Conservation (phyloP, 2,329 filamentous ascomycete species). For the Fusarium sp. region DNA sequence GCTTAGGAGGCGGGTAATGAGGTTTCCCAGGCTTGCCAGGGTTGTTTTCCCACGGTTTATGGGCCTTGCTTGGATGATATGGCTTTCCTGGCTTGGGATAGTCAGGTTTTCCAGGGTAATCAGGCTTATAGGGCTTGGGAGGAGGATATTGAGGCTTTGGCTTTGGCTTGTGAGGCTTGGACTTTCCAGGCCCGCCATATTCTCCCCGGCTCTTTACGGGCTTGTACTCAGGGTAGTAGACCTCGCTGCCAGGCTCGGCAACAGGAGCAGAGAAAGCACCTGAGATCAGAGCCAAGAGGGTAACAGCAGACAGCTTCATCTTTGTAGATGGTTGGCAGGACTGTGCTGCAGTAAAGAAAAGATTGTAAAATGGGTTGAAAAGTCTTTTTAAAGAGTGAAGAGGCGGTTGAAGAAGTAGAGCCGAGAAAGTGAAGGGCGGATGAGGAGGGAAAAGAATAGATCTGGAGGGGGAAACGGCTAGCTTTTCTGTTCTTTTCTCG, state of each 20-base stretch:
- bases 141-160: neutral
- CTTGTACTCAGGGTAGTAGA: neutral
- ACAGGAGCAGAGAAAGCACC: slow-evolving; percentile 3
- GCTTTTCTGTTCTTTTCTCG: neutral
- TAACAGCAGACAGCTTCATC: slow-evolving; percentile 19
- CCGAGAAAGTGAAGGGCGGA: neutral
- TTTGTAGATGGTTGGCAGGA: neutral
- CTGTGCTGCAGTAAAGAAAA: neutral
- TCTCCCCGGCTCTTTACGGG: neutral
- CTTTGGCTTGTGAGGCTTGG: neutral
- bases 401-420: neutral
- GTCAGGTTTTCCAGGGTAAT: neutral
- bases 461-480: neutral
- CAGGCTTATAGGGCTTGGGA: neutral
- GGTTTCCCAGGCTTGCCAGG: neutral
- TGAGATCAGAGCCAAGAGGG: slow-evolving; percentile 9
- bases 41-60: neutral
- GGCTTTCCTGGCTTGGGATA: neutral
- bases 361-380: neutral
- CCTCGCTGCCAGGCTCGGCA: neutral
- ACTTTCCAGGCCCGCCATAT: neutral
- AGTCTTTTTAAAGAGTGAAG: neutral
- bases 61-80: neutral
- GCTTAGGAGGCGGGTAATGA: neutral
- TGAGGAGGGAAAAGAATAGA: neutral